phyloP scores from a whole-genome alignment of 805 yeast species.

The Pichia sporocuriosa region DNA sequence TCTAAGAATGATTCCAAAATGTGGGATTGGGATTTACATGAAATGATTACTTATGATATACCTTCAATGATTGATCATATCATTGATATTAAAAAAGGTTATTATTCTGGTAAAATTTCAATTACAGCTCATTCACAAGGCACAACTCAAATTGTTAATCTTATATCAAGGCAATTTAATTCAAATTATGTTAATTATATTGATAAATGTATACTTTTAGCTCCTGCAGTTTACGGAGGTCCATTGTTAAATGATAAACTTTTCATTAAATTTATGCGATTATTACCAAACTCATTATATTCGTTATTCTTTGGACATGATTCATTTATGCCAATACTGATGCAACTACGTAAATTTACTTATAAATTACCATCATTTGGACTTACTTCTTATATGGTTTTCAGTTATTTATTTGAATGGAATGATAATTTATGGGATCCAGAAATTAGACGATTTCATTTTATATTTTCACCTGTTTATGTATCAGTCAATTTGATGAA shows the following conservation, averaged over 20 bases:
- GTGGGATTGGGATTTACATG: conserved; percentile 95
- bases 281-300: conserved; percentile 37
- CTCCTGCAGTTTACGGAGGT: conserved; percentile 93
- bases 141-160: conserved; percentile 74
- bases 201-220: conserved; percentile 64
- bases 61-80: conserved; percentile 54
- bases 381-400: conserved; percentile 67
- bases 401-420: conserved; percentile 86
- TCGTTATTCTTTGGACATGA: conserved; percentile 64
- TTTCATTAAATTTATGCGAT: conserved; percentile 59
- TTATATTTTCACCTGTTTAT: conserved; percentile 79
- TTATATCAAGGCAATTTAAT: conserved; percentile 42
- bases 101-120: conserved; percentile 39
- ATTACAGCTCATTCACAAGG: conserved; percentile 90
- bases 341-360: conserved; percentile 44
- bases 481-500: conserved; percentile 76
- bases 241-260: conserved; percentile 53
- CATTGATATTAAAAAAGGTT: conserved; percentile 31
- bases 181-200: conserved; percentile 28
- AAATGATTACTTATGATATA: conserved; percentile 73
- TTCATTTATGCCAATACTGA: conserved; percentile 74
- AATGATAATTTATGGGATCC: conserved; percentile 70
- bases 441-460: conserved; percentile 61
- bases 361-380: conserved; percentile 52
- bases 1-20: conserved; percentile 41